Evolutionary conservation across 345 rosid species (phyloP), one percentile per base, ranked within the genome.

Genomic region (Pelargonium nanum): DNA sequence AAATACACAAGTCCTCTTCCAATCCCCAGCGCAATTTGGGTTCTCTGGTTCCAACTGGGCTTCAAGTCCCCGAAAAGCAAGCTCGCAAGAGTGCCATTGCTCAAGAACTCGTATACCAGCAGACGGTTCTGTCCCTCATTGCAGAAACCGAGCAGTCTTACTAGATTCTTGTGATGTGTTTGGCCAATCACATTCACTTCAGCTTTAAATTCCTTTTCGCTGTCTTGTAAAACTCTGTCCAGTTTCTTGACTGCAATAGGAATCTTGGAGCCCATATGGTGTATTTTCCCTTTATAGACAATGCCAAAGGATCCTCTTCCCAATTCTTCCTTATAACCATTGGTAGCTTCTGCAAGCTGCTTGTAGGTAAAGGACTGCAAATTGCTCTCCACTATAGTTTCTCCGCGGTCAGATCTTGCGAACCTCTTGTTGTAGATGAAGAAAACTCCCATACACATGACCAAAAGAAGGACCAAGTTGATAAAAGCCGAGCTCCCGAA

Each of bases 81-180:
- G 64, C 71, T 75, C 3, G 77, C 79, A 22, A 80, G 50, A 19
- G 84, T 69, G 1, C 87, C 82, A 59, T 80, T 82, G 50, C 73
- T 75, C 76, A 83, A 55, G 69, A 71, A 83, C 78, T 80, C 84
- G 6, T 80, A 80, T 16, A 78, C 84, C 7, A 83, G 65, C 44
- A 83, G 63, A 4, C 81, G 79, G 20, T 80, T 71, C 24, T 40
- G 53, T 53, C 81, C 81, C 54, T 83, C 83, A 12, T 78, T 76
- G 61, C 83, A 83, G 72, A 70, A 83, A 22, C 84, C 87, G 13
- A 65, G 57, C 48, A 83, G 61, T 60, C 74, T 62, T 4, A 83
- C 81, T 63, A 80, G 71, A 55, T 83, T 82, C 74, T 75, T 78
- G 68, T 80, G 87, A 65, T 83, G 80, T 22, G 75, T 80, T 24